Evolutionary conservation across 371 early-diverging fungal species (phyloP), one percentile per base, ranked within the genome.

Genomic region (Mortierella sp.): DNA sequence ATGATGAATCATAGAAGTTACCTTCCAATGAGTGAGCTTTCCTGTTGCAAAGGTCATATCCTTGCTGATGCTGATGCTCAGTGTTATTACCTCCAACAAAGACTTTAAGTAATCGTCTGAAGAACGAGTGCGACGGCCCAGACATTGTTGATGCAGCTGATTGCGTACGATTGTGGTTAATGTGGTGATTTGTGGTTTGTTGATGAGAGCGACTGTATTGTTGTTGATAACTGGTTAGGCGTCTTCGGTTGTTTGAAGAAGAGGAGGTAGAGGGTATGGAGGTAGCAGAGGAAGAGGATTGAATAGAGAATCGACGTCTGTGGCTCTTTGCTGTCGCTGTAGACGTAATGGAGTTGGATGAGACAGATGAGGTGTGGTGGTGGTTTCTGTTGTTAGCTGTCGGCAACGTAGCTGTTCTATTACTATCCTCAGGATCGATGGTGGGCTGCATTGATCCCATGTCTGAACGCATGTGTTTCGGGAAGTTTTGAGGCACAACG

Each of bases 31-130:
- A 67, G 48, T 67, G 67, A 19, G 58, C 57, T 15, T 58, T 55
- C 22, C 47, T 72, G 13, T 60, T 60, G 7, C 66, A 61, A 45
- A 32, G 28, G 21, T 52, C 61, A 47, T 33, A 32, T 22, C 32
- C 41, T 2, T 59, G 59, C 5, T 65, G 47, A 33, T 65, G n/a
- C n/a, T n/a, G n/a, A n/a, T n/a, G 47, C 32, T 22, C 41, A 16
- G 11, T 19, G 40, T 38, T 59, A 41, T 40, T 59, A n/a, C n/a
- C 68, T 0, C 75, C 75, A 8, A 69, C 75, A 60, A 74, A 69
- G 21, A 60, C 75, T 21, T 74, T 74, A 61, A 74, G 50, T 36
- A 74, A 69, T 15, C 75, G 58, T 16, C 68, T 58, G 24, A 74
- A 64, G 21, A 69, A 74, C 4, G 69, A 69, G 13, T 69, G 48